A percentile compares a stretch with the other conserved stretches of the same genome.
These are phyloP conservation scores for Aspergillus sp. DNA, from an alignment of 2,329 filamentous ascomycete genomes.

Conservation along the genomic window DNA sequence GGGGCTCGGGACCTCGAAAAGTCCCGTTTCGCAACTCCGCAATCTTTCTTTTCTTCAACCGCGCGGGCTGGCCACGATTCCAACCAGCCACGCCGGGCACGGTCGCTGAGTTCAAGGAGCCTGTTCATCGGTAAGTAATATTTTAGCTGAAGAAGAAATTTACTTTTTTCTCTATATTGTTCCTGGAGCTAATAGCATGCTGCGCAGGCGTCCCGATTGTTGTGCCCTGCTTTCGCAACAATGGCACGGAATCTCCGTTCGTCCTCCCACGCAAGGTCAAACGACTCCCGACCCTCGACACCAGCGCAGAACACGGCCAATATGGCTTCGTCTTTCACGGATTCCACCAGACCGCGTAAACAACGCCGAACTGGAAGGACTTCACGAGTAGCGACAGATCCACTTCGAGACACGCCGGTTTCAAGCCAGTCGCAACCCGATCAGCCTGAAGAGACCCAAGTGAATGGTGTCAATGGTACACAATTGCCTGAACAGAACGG, in stretches of 20 bases:
- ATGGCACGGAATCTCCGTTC: conserved; percentile 40
- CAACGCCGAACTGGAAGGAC: conserved; percentile 32
- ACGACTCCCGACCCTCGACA: conserved; percentile 34
- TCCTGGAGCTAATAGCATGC: conserved; percentile 25
- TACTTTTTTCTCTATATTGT: conserved; percentile 1
- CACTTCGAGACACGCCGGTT: conserved; percentile 17
- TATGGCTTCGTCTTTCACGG: conserved; percentile 26
- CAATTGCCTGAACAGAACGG: conserved; percentile 6
- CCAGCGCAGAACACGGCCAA: conserved; percentile 22
- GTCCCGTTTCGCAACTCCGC: conserved; percentile 26
- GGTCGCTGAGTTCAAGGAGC: conserved; percentile 28
- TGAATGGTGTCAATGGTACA: conserved; percentile 12
- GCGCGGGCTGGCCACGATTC: conserved; percentile 32
- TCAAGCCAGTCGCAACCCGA: conserved; percentile 19
- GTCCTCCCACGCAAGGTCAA: conserved; percentile 30
- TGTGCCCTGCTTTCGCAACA: conserved; percentile 21
- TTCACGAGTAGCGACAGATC: conserved; percentile 26
- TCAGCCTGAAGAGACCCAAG: conserved; percentile 8
- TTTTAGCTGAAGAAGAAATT: background rate
- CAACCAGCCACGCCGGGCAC: conserved; percentile 32
- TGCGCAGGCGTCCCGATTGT: conserved; percentile 18
- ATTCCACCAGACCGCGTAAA: conserved; percentile 32
- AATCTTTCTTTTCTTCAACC: conserved; percentile 30
- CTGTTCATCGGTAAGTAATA: conserved; percentile 24
- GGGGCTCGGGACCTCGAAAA: conserved; percentile 27